A percentile compares a stretch with the other conserved stretches of the same genome.
phyloP scores from a whole-genome alignment of 768 basidiomycete genomes.

The Mycena filopes region DNA sequence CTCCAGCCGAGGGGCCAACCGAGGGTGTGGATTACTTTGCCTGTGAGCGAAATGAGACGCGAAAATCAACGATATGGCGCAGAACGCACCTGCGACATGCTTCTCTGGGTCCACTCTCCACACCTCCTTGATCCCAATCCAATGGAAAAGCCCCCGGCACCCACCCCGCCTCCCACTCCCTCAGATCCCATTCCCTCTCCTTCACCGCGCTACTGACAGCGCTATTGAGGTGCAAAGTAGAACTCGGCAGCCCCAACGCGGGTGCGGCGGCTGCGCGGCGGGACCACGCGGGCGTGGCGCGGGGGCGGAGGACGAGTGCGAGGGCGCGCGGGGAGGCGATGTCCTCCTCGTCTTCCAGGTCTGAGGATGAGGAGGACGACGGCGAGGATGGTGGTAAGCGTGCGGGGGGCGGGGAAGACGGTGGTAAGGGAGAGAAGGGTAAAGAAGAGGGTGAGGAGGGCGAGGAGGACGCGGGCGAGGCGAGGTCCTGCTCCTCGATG shows the following conservation, averaged over 20 bases:
- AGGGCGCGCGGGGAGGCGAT: not conserved
- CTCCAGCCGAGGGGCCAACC: constrained; percentile 90
- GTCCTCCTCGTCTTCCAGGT: not conserved
- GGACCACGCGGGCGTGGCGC: constrained; percentile 52
- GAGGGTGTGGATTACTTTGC: constrained; percentile 90
- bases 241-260: too few relatives aligned
- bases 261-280: too few relatives aligned
- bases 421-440: not conserved
- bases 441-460: too few relatives aligned
- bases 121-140: constrained; percentile 95
- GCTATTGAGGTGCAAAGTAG: too few relatives aligned
- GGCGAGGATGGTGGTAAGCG: not conserved
- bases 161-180: constrained; percentile 81
- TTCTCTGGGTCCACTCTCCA: constrained; percentile 82
- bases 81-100: constrained; percentile 66
- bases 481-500: constrained; percentile 3
- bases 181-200: too few relatives aligned
- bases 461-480: too few relatives aligned
- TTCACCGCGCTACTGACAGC: too few relatives aligned
- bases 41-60: constrained; percentile 24
- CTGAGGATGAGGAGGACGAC: not conserved
- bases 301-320: not conserved
- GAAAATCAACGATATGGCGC: not conserved
- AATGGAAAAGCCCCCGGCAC: too few relatives aligned
- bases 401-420: too few relatives aligned